Base-by-base conservation (phyloP, 1,284 basidiomycete genomes). In the Apiotrichum veenhuisii region DNA sequence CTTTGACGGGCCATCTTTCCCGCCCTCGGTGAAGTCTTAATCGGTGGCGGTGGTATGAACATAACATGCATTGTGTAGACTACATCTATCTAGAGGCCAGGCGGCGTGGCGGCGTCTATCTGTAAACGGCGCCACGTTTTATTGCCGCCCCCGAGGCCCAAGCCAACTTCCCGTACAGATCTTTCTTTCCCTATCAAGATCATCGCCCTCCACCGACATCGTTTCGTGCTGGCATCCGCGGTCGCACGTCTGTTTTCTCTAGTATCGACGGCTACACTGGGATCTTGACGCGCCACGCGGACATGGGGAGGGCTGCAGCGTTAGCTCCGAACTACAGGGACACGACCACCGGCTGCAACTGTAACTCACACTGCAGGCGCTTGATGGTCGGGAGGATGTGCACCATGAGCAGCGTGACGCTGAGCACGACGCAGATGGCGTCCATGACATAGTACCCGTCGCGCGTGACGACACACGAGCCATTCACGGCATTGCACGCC, bases 371-470 rank as follows among this genome's bases (percentile, higher is more conserved):
- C 83, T 97, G 91, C 55, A 98, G 77, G 72, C 82, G 87, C 61
- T 84, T 83, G 26, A 91, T 89, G 1, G 87, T 89, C 7, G 95
- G 95, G 46, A 89, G 80, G 64, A 96, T 89, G 72, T 87, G 93
- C 37, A 81, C 78, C 25, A 92, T 63, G 40, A 98, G 80, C 60
- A 92, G 81, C 1, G 85, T 59, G 5, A 86, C 80, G 7, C 92
- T 93, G 42, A 93, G 78, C 7, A 78, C 72, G 59, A 98, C 81
- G 77, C 94, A 98, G 22, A 92, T 72, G 9, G 78, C 84, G 23
- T 87, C 89, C 54, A 95, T 86, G 63, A 86, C 84, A 75, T 93
- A 98, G 77, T 96, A 98, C 1, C 96, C 95, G 73, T 99, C 96
- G 30, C 84, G 83, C 70, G 89, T 84, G 1, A 87, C 89, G 49